A percentile compares a stretch with the other conserved stretches of the same genome.
Evolutionary conservation across 805 yeast species (phyloP).

Genomic region (Ogataea degrootiae): DNA sequence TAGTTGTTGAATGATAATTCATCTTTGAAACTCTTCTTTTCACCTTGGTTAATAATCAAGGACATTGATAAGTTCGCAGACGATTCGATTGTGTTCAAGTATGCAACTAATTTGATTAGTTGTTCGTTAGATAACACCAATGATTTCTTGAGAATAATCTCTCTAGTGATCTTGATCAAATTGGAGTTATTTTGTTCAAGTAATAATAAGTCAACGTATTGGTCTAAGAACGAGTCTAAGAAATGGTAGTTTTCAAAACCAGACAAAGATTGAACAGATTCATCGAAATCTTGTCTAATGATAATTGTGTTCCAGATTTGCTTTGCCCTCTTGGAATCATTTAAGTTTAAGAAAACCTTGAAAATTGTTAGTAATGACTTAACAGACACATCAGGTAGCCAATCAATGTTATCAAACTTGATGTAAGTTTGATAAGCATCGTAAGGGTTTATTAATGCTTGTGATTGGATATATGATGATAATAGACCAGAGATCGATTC

Average conservation of each 20-base stretch:
- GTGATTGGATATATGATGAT: conserved; percentile 25
- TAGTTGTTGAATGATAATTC: conserved; percentile 24
- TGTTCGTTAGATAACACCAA: conserved; percentile 20
- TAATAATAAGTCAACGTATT: conserved; percentile 18
- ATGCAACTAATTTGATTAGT: conserved; percentile 22
- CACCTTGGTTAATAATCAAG: conserved; percentile 29
- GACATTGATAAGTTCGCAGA: conserved; percentile 17
- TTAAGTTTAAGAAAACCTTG: conserved; percentile 17
- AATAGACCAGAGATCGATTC: conserved; percentile 16
- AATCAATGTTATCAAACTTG: conserved; percentile 25
- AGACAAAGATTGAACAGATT: conserved; percentile 7
- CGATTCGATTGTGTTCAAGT: conserved; percentile 14
- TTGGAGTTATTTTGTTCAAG: conserved; percentile 18
- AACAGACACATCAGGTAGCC: conserved; percentile 33
- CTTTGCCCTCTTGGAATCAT: conserved; percentile 19
- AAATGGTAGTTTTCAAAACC: conserved; percentile 14
- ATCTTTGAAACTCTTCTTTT: conserved; percentile 15
- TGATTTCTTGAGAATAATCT: conserved; percentile 25
- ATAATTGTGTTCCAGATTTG: conserved; percentile 30
- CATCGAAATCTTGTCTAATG: conserved; percentile 30
- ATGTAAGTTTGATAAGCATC: conserved; percentile 22
- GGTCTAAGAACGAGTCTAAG: conserved; percentile 17
- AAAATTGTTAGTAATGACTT: conserved; percentile 22
- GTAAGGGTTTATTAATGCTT: conserved; percentile 21
- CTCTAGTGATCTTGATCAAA: conserved; percentile 27